Percentiles rank a stretch among this genome's conserved stretches.
Conservation (phyloP, 2,329 filamentous ascomycete genomes). For the Nigrospora oryzae region DNA sequence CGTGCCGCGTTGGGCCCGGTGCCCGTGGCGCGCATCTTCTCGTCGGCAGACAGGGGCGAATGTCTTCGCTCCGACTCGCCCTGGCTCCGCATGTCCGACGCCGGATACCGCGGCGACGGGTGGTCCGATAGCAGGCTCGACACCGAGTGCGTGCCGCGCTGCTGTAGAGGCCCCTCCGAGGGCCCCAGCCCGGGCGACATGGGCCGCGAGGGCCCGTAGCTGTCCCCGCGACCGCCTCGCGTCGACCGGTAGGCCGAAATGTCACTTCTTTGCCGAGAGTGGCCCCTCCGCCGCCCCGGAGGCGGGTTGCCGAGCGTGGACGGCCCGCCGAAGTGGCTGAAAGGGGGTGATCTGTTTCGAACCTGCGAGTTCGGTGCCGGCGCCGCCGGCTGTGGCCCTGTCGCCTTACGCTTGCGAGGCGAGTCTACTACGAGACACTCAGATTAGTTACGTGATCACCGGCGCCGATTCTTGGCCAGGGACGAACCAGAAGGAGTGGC, state of each 20-base stretch:
- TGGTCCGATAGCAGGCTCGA: slow-evolving; percentile 7
- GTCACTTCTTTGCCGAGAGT: slow-evolving; percentile 59
- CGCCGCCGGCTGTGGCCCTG: slow-evolving; percentile 40
- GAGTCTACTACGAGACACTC: slow-evolving; percentile 56
- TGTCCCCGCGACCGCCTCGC: slow-evolving; percentile 23
- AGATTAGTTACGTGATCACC: slow-evolving; percentile 32
- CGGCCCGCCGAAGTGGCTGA: slow-evolving; percentile 37
- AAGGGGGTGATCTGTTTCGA: slow-evolving; percentile 44
- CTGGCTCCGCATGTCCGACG: slow-evolving; percentile 2
- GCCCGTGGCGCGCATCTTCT: slow-evolving; percentile 3
- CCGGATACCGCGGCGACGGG: slow-evolving; percentile 4
- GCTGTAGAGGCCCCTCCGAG: slow-evolving; percentile 5
- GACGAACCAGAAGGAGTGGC: slow-evolving; percentile 69
- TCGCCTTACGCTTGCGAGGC: slow-evolving; percentile 78
- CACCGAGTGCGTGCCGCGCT: slow-evolving; percentile 3
- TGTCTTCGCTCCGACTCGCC: slow-evolving; percentile 4
- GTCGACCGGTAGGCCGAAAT: slow-evolving; percentile 39
- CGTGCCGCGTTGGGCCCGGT: slow-evolving; percentile 1
- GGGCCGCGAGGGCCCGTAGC: slow-evolving; percentile 23
- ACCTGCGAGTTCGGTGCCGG: slow-evolving; percentile 36
- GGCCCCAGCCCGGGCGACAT: slow-evolving; percentile 27
- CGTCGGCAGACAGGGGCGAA: slow-evolving; percentile 5
- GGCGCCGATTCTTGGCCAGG: slow-evolving; percentile 38
- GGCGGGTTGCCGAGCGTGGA: slow-evolving; percentile 44
- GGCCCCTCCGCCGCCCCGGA: slow-evolving; percentile 45